Base-by-base conservation (phyloP, 129 eudicot genomes). In the Artemisia argyi region DNA sequence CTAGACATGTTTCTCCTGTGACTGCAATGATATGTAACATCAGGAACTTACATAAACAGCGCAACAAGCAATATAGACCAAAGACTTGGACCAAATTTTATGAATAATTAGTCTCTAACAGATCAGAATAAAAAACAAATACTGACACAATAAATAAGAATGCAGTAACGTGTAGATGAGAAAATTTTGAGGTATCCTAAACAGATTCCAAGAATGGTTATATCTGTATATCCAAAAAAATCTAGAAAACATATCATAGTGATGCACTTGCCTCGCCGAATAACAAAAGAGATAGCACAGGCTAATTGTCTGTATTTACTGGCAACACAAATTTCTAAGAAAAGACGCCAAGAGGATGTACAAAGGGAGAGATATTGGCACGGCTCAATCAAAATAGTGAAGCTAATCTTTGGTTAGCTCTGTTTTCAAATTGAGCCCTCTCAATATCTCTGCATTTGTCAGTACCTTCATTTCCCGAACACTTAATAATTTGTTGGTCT, bases 291-390 rank as follows among this genome's bases (percentile, higher is more conserved):
- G 14, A 10, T 13, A 11, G 13, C 17, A 46, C 11, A 18, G 47
- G 61, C 52, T n/a, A 1, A 44, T 7, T 20, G 54, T 71, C 20
- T 39, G 32, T 19, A 7, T 56, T 24, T 22, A 11, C 50, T n/a
- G 26, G 68, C 54, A 72, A 73, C 42, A 52, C 39, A 13, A 35
- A 30, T 13, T 56, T 64, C 63, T 16, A 51, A 26, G 24, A 50
- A 61, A 2, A 11, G 19, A 24, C 7, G 1, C 50, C 20, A 16
- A 61, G 61, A 73, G 28, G 49, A 73, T 26, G 51, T 11, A 61
- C 15, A 51, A 22, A 73, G 9, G 63, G 42, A 63, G 54, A 63
- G 64, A 73, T 73, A 62, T 63, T 73, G 78, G 78, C 44, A 35
- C 44, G 71, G 71, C 71, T 73, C 71, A 64, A 73, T 35, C 71